phyloP scores from a whole-genome alignment of 2,329 filamentous ascomycete genomes.

The Apiospora kogelbergensis region DNA sequence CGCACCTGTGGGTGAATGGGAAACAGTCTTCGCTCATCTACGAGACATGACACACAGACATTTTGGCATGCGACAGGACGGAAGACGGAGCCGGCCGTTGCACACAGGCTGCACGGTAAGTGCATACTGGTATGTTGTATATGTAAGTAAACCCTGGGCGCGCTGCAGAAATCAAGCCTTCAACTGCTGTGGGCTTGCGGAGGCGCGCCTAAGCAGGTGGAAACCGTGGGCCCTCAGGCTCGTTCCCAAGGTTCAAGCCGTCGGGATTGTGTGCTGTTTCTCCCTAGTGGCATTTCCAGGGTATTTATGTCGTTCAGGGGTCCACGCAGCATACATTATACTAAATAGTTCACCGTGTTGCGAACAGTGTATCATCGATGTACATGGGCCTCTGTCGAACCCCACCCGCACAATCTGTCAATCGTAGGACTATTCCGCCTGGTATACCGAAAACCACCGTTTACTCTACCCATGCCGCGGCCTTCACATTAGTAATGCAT shows the following conservation, averaged over 20 bases:
- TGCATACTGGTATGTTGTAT: not conserved
- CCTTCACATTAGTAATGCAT: not conserved
- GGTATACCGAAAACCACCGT: not conserved
- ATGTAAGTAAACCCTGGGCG: not conserved
- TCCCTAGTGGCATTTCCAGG: not conserved
- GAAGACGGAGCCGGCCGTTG: not conserved
- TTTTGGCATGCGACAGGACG: not conserved
- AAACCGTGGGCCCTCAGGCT: not conserved
- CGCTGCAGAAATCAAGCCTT: constrained; percentile 4
- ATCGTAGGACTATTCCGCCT: not conserved
- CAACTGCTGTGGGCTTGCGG: not conserved
- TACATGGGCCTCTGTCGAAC: not conserved
- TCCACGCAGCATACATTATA: not conserved
- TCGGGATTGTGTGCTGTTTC: not conserved
- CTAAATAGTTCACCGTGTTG: not conserved
- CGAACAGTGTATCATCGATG: not conserved
- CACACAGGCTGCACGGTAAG: not conserved
- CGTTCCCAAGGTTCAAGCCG: not conserved
- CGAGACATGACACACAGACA: not conserved
- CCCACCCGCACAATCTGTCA: not conserved
- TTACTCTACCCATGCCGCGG: not conserved
- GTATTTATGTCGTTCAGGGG: not conserved
- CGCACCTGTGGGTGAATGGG: not conserved
- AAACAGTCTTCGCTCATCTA: not conserved
- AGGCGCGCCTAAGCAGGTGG: not conserved